Conservation (phyloP, 106 monocot genomes). For the Hemerocallis citrina region DNA sequence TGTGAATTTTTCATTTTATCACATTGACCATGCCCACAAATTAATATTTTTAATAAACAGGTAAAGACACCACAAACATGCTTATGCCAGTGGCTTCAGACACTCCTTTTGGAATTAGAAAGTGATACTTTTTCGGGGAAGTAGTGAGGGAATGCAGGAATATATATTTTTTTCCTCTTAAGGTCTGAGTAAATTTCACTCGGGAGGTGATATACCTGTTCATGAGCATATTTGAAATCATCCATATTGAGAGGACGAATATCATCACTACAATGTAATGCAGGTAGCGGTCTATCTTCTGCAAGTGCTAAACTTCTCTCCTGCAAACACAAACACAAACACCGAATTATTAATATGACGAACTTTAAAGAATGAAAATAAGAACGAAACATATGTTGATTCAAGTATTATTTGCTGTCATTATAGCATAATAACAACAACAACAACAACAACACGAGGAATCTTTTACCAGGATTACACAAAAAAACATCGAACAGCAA, state of each 20-base stretch:
- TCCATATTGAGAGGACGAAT: constrained; percentile 43
- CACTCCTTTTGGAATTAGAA: not conserved
- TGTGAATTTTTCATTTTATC: no score
- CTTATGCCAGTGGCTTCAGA: not conserved
- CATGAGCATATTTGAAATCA: constrained; percentile 62
- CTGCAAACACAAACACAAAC: constrained; percentile 12
- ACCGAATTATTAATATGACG: no score
- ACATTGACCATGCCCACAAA: no score
- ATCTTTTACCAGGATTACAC: not conserved
- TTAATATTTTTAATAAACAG: no score
- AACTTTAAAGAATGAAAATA: not conserved
- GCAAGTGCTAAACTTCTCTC: constrained; percentile 32
- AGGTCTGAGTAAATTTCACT: not conserved
- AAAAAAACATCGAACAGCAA: not conserved
- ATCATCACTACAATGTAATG: constrained; percentile 36
- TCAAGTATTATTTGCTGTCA: no score
- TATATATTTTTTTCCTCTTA: not conserved
- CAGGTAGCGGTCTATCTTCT: constrained; percentile 36
- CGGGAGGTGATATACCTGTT: constrained; percentile 25
- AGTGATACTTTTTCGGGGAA: not conserved
- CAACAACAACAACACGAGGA: no score
- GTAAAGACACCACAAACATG: not conserved
- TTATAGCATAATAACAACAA: no score
- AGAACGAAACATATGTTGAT: not conserved
- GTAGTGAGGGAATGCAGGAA: not conserved